Evolutionary conservation across 2,329 filamentous ascomycete genomes (phyloP).

Genomic region (Trichoderma gracile): DNA sequence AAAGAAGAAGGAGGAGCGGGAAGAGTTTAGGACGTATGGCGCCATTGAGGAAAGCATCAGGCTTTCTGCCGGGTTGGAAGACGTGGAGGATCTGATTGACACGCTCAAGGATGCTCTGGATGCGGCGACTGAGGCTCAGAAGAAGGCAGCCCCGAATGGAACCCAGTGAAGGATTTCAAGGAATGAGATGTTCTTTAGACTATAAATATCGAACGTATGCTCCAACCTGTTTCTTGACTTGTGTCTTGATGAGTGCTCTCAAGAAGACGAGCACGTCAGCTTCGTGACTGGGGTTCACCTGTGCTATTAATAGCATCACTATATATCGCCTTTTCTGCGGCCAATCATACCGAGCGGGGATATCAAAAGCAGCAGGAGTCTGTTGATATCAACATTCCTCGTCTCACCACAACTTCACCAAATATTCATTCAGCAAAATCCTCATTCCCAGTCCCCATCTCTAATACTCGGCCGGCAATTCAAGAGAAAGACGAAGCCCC

Average conservation of each 20-base stretch:
- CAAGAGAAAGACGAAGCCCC: too few relatives aligned
- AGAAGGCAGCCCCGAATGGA: slow-evolving; percentile 2
- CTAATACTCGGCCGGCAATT: neutral
- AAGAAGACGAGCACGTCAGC: too few relatives aligned
- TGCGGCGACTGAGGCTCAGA: slow-evolving; percentile 27
- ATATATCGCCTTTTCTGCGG: too few relatives aligned
- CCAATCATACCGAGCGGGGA: too few relatives aligned
- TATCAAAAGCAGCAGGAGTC: too few relatives aligned
- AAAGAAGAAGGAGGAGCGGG: slow-evolving; percentile 41
- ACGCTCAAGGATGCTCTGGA: slow-evolving; percentile 35
- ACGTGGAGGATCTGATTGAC: slow-evolving; percentile 44
- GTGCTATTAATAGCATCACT: too few relatives aligned
- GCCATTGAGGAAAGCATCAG: slow-evolving; percentile 46
- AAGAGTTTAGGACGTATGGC: slow-evolving; percentile 43
- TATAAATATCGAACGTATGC: neutral
- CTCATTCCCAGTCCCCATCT: neutral
- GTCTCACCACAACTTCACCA: too few relatives aligned
- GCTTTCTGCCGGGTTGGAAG: slow-evolving; percentile 51
- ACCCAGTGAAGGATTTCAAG: neutral
- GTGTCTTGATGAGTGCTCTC: neutral
- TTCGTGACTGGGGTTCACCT: too few relatives aligned
- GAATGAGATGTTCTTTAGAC: neutral
- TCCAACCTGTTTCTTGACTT: too few relatives aligned
- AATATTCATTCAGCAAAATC: neutral
- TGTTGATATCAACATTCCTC: too few relatives aligned